A percentile compares a stretch with the other conserved stretches of the same genome.
Conservation (phyloP, 371 early-diverging fungal species). For the Mortierella sp. region DNA sequence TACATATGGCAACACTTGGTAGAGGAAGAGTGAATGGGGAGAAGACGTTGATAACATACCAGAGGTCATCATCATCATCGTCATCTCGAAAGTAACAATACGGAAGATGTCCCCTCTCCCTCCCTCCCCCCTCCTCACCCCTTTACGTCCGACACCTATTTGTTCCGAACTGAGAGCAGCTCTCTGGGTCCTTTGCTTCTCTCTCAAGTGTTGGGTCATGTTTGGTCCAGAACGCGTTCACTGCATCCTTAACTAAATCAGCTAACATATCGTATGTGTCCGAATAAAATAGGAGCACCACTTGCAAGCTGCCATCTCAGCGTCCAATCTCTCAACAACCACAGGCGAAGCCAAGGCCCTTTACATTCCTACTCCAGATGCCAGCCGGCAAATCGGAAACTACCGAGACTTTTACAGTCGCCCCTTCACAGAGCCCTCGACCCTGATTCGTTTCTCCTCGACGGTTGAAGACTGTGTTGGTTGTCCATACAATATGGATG, state of each 20-base stretch:
- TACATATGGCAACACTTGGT: neutral
- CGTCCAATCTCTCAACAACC: conserved; percentile 79
- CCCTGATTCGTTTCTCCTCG: conserved; percentile 89
- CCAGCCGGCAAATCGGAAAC: conserved; percentile 76
- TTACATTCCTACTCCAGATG: conserved; percentile 96
- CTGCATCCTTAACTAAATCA: neutral
- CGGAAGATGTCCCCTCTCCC: neutral
- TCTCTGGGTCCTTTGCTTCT: neutral
- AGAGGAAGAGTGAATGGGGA: neutral
- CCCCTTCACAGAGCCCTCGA: conserved; percentile 80
- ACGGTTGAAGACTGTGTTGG: conserved; percentile 91
- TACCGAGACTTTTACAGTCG: conserved; percentile 79
- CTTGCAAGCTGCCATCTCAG: conserved; percentile 94
- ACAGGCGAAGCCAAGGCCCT: conserved; percentile 68
- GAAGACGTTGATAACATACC: neutral
- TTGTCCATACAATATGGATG: conserved; percentile 90
- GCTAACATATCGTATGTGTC: neutral
- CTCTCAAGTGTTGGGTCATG: neutral
- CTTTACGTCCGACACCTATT: neutral
- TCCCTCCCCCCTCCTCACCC: neutral
- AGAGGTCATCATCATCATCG: neutral
- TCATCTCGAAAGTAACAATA: neutral
- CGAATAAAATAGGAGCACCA: conserved; percentile 85
- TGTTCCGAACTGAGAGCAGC: conserved; percentile 4
- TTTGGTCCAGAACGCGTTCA: neutral